Evolutionary conservation across 495 filamentous ascomycete species (phyloP), one percentile per base, ranked within the genome.

Genomic region (Rostrohypoxylon terebratum): DNA sequence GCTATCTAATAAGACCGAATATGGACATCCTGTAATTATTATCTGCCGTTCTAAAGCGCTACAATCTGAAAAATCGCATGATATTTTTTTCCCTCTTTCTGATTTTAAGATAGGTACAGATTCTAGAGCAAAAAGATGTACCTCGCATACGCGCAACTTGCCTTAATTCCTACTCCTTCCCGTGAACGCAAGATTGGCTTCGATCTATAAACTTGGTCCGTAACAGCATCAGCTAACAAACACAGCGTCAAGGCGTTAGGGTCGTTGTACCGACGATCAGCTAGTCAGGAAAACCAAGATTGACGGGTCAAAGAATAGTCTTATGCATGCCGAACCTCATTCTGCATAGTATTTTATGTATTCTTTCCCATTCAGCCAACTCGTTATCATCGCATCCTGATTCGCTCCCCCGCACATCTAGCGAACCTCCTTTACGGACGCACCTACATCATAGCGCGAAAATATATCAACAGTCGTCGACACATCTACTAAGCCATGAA

Each of bases 401-500:
- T 72, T 72, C 69, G 69, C 59, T 63, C 69, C 69, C 69, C 69
- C 59, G 59, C 69, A 72, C 67, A 53, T 53, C 40, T 66, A 66
- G 58, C 57, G 63, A 48, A 51, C 63, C 51, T 21, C 55, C 45
- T 40, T 63, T 25, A 11, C 48, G 25, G 14, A 44, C 21, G 50
- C 40, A 65, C 36, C 38, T 31, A 66, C 38, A 57, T 60, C 68
- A 62, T 67, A 45, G 63, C 40, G 53, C 33, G 1, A 42, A 50
- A 63, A 62, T 67, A 38, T 53, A 64, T 55, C 51, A 54, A 59
- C 53, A 62, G 38, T 58, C 25, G 38, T 44, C 63, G 50, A 50
- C n/a, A 62, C 18, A 34, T 13, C 42, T 33, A 2, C 20, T 20
- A 51, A 40, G 28, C 25, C 40, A 13, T 16, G 4, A 54, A 25